Conservation (phyloP, 1,284 basidiomycete genomes). For the Inonotus obliquus region DNA sequence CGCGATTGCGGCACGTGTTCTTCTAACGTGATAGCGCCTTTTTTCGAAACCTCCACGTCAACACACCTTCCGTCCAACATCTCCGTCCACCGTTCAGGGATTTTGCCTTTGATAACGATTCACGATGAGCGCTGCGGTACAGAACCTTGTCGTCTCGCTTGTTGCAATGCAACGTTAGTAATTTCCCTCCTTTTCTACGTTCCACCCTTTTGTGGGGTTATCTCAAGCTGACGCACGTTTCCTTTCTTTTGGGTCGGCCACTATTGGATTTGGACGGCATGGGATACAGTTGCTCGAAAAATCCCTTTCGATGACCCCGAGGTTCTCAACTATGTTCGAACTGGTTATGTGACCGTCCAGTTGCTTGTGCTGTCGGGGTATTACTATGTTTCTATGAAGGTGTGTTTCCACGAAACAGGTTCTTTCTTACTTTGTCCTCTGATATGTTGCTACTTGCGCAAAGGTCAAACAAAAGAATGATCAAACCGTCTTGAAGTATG, state of each 20-base stretch:
- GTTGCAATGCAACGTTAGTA: conserved; percentile 82
- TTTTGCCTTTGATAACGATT: neutral
- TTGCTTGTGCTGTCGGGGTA: conserved; percentile 65
- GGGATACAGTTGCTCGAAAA: conserved; percentile 70
- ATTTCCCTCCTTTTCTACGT: neutral
- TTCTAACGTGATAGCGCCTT: neutral
- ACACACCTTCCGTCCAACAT: neutral
- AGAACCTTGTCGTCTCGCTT: conserved; percentile 82
- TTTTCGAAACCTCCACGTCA: neutral
- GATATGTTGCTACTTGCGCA: neutral
- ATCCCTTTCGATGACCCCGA: conserved; percentile 90
- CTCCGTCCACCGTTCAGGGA: neutral
- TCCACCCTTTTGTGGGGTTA: neutral
- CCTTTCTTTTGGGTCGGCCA: neutral
- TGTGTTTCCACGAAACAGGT: neutral
- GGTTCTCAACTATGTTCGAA: conserved; percentile 77
- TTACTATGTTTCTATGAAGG: conserved; percentile 59
- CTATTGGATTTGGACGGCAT: neutral
- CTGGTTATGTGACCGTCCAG: conserved; percentile 79
- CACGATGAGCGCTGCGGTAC: conserved; percentile 28
- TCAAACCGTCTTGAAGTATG: conserved; percentile 92
- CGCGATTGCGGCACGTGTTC: neutral
- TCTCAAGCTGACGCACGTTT: neutral
- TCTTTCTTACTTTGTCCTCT: neutral
- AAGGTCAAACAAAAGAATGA: conserved; percentile 95